These are phyloP conservation scores for Coemansia guatemalensis DNA, from an alignment of 192 early-diverging fungal genomes.

Conservation along the genomic window DNA sequence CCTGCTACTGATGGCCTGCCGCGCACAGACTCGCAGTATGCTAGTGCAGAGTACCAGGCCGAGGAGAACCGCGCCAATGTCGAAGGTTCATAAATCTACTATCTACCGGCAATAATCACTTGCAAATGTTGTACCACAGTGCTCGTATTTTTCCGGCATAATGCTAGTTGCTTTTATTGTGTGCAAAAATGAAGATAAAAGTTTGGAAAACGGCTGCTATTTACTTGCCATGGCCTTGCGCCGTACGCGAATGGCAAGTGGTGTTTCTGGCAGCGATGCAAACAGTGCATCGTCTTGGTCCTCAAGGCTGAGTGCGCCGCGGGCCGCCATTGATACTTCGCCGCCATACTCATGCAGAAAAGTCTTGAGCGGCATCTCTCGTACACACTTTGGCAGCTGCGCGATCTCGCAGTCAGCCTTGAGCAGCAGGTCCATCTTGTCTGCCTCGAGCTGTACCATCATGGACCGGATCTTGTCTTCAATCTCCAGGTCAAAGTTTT, in stretches of 20 bases:
- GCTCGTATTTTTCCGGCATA: no score
- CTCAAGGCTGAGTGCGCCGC: constrained; percentile 33
- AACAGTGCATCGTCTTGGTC: constrained; percentile 5
- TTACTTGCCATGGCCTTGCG: constrained; percentile 22
- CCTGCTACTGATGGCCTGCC: constrained; percentile 2
- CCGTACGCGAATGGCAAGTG: constrained; percentile 36
- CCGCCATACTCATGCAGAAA: constrained; percentile 46
- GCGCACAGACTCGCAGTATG: constrained; percentile 38
- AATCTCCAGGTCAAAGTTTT: constrained; percentile 53
- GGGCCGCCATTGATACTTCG: constrained; percentile 39
- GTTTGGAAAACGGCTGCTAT: not conserved
- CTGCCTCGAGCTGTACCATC: constrained; percentile 42
- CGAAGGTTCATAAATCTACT: not conserved
- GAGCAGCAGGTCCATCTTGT: constrained; percentile 39
- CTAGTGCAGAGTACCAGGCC: constrained; percentile 41
- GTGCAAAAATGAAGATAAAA: not conserved
- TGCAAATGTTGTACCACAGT: no score
- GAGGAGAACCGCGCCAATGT: constrained; percentile 22
- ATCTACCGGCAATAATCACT: no score
- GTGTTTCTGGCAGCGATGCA: constrained; percentile 30
- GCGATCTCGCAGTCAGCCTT: constrained; percentile 51
- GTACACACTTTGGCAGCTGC: constrained; percentile 44
- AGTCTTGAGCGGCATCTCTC: constrained; percentile 41
- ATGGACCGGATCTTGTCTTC: constrained; percentile 51
- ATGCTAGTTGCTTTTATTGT: no score